Evolutionary conservation across 169 alveolate species (phyloP).

Genomic region (Eimeria falciformis): DNA sequence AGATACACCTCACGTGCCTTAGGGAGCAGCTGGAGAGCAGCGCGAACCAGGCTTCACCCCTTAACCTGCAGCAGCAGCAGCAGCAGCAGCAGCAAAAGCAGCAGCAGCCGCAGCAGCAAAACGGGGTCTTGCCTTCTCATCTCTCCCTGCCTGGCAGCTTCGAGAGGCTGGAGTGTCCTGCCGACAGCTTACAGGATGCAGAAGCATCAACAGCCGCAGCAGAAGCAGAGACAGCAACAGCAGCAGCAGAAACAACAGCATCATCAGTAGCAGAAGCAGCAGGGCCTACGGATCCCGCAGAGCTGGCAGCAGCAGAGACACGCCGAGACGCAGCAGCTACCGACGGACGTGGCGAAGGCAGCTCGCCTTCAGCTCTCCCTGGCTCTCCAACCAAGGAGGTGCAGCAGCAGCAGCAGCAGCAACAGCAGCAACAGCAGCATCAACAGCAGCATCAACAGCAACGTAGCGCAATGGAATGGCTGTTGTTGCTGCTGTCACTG

Average conservation of each 20-base stretch:
- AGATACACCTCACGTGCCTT: neutral
- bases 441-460: constrained; percentile 2
- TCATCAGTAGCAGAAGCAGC: too few species aligned
- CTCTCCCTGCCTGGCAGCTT: neutral
- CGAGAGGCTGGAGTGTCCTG: neutral
- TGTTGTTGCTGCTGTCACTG: neutral
- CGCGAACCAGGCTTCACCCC: neutral
- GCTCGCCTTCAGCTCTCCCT: neutral
- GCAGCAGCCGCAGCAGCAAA: neutral
- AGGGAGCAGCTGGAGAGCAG: neutral
- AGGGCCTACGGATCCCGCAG: neutral
- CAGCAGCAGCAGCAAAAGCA: constrained; percentile 3
- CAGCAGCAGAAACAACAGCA: too few species aligned
- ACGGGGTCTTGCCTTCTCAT: neutral
- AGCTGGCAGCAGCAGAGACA: neutral
- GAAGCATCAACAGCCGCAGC: neutral
- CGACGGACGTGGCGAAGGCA: neutral
- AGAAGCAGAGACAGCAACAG: neutral
- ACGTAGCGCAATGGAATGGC: neutral
- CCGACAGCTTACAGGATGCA: neutral
- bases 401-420: constrained; percentile 27
- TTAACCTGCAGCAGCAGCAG: neutral
- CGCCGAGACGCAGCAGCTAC: neutral
- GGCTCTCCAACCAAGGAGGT: neutral
- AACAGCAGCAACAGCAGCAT: neutral